Percentiles rank a stretch among this genome's conserved stretches.
Conservation (phyloP, 2,329 filamentous ascomycete species). For the Aquanectria penicillioides region DNA sequence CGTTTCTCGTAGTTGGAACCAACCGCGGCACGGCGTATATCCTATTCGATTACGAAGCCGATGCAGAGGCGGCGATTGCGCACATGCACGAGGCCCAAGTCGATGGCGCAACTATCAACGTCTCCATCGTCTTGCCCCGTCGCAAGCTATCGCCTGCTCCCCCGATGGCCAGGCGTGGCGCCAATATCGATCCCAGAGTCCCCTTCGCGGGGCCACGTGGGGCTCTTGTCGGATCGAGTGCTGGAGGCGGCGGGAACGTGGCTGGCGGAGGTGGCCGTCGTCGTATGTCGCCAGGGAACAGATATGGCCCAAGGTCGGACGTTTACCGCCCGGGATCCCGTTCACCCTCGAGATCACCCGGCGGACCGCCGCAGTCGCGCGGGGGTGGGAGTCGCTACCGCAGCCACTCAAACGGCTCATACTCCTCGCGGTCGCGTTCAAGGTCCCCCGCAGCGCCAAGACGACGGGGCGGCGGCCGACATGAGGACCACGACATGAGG, state of each 20-base stretch:
- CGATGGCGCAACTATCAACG: constrained; percentile 83
- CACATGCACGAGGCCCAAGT: constrained; percentile 99
- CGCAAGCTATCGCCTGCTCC: constrained; percentile 85
- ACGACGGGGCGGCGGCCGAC: constrained; percentile 44
- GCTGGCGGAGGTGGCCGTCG: constrained; percentile 51
- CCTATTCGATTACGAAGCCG: constrained; percentile 78
- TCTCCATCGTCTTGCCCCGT: constrained; percentile 87
- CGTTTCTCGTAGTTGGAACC: constrained; percentile 71
- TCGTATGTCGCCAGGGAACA: constrained; percentile 47
- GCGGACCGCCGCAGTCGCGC: constrained; percentile 49
- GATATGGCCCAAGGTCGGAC: constrained; percentile 59
- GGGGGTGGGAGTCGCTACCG: constrained; percentile 53
- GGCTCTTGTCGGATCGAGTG: constrained; percentile 41
- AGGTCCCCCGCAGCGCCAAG: constrained; percentile 50
- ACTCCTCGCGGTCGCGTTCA: constrained; percentile 60
- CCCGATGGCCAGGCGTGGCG: constrained; percentile 72
- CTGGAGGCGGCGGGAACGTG: constrained; percentile 42
- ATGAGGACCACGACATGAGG: constrained; percentile 47
- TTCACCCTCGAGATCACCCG: constrained; percentile 58
- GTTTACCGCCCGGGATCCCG: constrained; percentile 71
- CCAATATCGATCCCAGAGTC: constrained; percentile 64
- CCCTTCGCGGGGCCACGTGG: constrained; percentile 46
- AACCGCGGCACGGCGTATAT: constrained; percentile 97
- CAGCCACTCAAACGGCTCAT: constrained; percentile 55
- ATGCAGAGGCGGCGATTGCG: constrained; percentile 88